phyloP scores from a whole-genome alignment of 148 eudicot species.

The Fagopyrum esculentum region DNA sequence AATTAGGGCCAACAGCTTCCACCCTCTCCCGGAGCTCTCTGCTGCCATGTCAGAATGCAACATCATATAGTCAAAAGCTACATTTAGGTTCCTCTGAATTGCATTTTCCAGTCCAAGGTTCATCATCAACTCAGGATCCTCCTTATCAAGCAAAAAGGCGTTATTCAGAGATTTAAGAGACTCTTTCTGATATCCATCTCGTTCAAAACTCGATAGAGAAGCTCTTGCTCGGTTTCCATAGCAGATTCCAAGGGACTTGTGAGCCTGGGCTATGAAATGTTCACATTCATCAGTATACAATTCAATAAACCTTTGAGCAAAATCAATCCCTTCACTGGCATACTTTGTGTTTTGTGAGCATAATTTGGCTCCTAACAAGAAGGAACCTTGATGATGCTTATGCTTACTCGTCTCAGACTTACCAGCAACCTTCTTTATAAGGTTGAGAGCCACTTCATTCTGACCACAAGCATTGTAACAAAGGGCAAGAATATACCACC shows the following conservation, averaged over 20 bases:
- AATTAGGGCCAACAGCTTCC: conserved; percentile 66
- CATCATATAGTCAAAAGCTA: conserved; percentile 53
- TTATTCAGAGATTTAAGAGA: conserved; percentile 39
- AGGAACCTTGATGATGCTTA: conserved; percentile 41
- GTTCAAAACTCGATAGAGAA: conserved; percentile 44
- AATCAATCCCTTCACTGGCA: conserved; percentile 62
- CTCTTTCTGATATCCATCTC: conserved; percentile 41
- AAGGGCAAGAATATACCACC: conserved; percentile 91
- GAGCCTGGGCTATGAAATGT: conserved; percentile 54
- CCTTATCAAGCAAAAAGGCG: conserved; percentile 29
- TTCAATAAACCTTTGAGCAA: conserved; percentile 42
- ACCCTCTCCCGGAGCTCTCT: conserved; percentile 54
- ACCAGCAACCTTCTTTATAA: conserved; percentile 52
- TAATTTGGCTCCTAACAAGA: conserved; percentile 67
- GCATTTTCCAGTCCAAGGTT: conserved; percentile 68
- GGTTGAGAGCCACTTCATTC: conserved; percentile 47
- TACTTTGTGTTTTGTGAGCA: conserved; percentile 45
- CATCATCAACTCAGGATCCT: conserved; percentile 52
- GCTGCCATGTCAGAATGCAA: conserved; percentile 44
- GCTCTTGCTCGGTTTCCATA: conserved; percentile 72
- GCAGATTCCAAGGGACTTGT: conserved; percentile 71
- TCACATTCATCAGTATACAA: conserved; percentile 26
- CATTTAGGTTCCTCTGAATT: conserved; percentile 56
- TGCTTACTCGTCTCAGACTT: conserved; percentile 39
- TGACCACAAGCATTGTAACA: conserved; percentile 80